Conservation (phyloP, 148 eudicot species). For the Rhododendron ferrugineum region DNA sequence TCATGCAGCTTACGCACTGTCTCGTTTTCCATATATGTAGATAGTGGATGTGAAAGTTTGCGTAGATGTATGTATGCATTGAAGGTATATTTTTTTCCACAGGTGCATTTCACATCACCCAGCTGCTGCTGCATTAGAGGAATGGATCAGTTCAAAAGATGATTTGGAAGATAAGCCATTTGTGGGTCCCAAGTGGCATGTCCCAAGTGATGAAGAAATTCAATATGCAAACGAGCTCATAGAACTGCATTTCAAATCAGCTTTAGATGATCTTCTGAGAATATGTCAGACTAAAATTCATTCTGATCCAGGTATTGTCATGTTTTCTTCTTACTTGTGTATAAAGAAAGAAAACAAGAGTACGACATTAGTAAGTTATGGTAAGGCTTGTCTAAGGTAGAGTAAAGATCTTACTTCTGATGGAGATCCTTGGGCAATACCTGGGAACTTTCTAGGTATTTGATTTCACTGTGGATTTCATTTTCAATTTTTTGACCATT, state of each 20-base stretch:
- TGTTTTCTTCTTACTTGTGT: background rate
- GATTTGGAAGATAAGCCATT: slow-evolving; percentile 40
- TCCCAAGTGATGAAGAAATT: slow-evolving; percentile 71
- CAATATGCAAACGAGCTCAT: slow-evolving; percentile 86
- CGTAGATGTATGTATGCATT: background rate
- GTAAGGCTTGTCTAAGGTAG: background rate
- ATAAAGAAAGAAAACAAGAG: background rate
- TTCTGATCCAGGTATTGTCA: slow-evolving; percentile 68
- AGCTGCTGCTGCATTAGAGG: slow-evolving; percentile 60
- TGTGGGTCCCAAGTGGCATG: slow-evolving; percentile 81
- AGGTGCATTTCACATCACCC: slow-evolving; percentile 76
- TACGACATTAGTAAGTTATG: background rate
- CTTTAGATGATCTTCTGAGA: slow-evolving; percentile 70
- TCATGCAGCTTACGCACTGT: background rate
- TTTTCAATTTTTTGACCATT: background rate
- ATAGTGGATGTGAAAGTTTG: background rate
- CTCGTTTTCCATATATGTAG: background rate
- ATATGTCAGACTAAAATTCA: slow-evolving; percentile 77
- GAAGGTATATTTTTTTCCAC: slow-evolving; percentile 6
- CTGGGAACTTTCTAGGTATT: background rate
- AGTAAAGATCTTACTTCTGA: background rate
- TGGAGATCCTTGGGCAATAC: background rate
- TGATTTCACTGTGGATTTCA: background rate
- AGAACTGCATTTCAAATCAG: slow-evolving; percentile 70
- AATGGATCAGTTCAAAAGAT: slow-evolving; percentile 84